Percentiles rank a stretch among this genome's conserved stretches.
Evolutionary conservation across 257 asterid species (phyloP).

Genomic region (Lithospermum erythrorhizon): DNA sequence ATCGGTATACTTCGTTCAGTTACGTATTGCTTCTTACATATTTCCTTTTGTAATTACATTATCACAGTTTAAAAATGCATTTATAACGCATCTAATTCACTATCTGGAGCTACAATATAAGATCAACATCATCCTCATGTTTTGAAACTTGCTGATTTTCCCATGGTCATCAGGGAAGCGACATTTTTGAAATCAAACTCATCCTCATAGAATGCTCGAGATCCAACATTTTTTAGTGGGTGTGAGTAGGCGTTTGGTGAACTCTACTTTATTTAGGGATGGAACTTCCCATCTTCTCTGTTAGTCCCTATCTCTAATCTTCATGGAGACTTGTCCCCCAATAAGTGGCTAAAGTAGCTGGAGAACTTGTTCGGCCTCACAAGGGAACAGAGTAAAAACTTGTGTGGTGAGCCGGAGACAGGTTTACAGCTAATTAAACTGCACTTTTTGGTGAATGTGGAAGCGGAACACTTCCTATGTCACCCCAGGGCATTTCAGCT

Average conservation of each 20-base stretch:
- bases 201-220: constrained; percentile 42
- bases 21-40: no score
- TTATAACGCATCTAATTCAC: constrained; percentile 66
- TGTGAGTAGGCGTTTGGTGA: constrained; percentile 26
- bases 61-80: no score
- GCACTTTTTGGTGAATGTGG: constrained; percentile 66
- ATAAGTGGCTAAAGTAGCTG: constrained; percentile 24
- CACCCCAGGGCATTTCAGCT: constrained; percentile 72
- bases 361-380: constrained; percentile 47
- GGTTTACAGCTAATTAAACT: constrained; percentile 60
- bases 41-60: no score
- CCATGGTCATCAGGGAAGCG: constrained; percentile 44
- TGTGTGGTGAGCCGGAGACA: constrained; percentile 24
- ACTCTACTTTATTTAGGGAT: constrained; percentile 33
- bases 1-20: no score
- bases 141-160: constrained; percentile 65
- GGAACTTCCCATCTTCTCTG: constrained; percentile 93
- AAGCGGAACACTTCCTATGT: constrained; percentile 65
- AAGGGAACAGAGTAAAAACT: constrained; percentile 19
- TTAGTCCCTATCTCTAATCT: constrained; percentile 48
- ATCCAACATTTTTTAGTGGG: constrained; percentile 38
- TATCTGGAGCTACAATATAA: constrained; percentile 74
- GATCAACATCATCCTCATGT: constrained; percentile 61
- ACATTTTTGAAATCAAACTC: constrained; percentile 59
- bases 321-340: constrained; percentile 27